Conservation (phyloP, 768 basidiomycete species). For the Russula olivacea region DNA sequence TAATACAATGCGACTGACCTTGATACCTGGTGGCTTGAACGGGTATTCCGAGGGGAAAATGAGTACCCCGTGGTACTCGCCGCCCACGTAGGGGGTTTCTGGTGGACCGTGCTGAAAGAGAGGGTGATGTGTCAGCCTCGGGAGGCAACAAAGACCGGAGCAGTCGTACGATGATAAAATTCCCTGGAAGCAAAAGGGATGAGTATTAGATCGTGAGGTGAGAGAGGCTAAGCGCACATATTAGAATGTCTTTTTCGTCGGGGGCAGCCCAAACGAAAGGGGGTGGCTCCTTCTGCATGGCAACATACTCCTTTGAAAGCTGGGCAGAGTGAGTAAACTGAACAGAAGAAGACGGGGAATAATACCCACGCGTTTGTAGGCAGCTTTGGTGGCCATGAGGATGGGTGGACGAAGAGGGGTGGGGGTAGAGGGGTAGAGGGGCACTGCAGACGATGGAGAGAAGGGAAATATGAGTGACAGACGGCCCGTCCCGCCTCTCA, state of each 20-base stretch:
- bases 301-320: slow-evolving; percentile 84
- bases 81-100: slow-evolving; percentile 84
- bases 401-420: background rate
- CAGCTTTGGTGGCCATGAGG: slow-evolving; percentile 78
- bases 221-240: slow-evolving; percentile 54
- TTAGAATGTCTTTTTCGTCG: slow-evolving; percentile 96
- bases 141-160: background rate
- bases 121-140: slow-evolving; percentile 21
- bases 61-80: slow-evolving; percentile 92
- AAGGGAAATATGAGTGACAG: slow-evolving; percentile 1
- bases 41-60: slow-evolving; percentile 93
- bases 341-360: slow-evolving; percentile 23
- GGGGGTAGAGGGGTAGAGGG: background rate
- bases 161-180: slow-evolving; percentile 78
- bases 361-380: slow-evolving; percentile 67
- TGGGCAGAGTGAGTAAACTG: slow-evolving; percentile 29
- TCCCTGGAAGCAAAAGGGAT: slow-evolving; percentile 51
- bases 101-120: slow-evolving; percentile 77
- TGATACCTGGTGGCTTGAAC: slow-evolving; percentile 95
- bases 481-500: background rate
- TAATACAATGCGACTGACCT: slow-evolving; percentile 45
- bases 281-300: slow-evolving; percentile 89
- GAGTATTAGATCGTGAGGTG: background rate
- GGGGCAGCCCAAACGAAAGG: slow-evolving; percentile 95
- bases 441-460: background rate